A percentile compares a stretch with the other conserved stretches of the same genome.
These are phyloP conservation scores for Lycium barbarum DNA, from an alignment of 257 asterid genomes.

Conservation along the genomic window DNA sequence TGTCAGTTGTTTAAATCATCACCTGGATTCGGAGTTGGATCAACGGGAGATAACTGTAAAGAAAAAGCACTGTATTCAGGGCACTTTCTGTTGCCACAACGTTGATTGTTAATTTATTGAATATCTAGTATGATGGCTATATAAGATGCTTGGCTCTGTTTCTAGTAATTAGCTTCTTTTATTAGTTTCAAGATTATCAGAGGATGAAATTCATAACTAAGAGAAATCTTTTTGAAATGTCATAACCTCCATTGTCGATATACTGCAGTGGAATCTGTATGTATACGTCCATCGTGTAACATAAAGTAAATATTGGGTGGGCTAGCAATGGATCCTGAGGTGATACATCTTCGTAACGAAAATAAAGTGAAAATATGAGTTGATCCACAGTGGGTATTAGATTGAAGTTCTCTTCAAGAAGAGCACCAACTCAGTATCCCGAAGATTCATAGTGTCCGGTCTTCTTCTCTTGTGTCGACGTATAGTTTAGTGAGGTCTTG, in stretches of 20 bases:
- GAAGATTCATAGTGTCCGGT: too few relatives aligned
- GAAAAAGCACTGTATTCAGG: conserved; percentile 37
- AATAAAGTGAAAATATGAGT: background rate
- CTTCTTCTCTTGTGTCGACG: background rate
- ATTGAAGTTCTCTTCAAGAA: background rate
- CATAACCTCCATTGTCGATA: background rate
- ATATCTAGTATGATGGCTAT: background rate
- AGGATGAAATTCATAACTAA: background rate
- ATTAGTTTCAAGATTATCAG: background rate
- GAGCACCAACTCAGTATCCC: too few relatives aligned
- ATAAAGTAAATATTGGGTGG: background rate
- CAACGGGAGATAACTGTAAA: conserved; percentile 35
- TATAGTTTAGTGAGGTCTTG: too few relatives aligned
- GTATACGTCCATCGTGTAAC: background rate
- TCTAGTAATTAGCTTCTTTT: background rate
- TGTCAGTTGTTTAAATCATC: conserved; percentile 14
- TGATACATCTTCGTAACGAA: background rate
- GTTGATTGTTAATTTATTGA: conserved; percentile 27
- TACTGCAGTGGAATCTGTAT: background rate
- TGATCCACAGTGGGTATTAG: background rate
- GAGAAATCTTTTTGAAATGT: background rate
- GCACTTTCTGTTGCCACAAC: conserved; percentile 26
- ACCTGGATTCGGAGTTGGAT: background rate
- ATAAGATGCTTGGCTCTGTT: background rate
- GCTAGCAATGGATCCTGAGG: background rate